Conservation (phyloP, 345 rosid species). For the Populus ilicifolia region DNA sequence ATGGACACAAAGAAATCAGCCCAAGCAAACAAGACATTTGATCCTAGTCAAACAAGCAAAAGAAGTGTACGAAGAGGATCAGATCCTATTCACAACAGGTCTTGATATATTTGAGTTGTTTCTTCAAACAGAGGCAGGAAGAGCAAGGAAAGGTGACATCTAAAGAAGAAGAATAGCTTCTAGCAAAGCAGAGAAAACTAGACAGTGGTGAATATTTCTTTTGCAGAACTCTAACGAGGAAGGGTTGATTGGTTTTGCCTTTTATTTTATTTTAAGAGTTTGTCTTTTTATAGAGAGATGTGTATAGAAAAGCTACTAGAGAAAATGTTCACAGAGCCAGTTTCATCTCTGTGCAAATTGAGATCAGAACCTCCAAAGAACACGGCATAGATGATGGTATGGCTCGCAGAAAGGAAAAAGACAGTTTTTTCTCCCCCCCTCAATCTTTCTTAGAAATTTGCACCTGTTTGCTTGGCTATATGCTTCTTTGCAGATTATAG, state of each 20-base stretch:
- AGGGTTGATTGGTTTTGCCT: constrained; percentile 38
- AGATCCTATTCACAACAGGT: constrained; percentile 84
- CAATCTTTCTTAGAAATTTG: constrained; percentile 9
- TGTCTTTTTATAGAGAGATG: constrained; percentile 25
- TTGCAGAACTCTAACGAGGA: constrained; percentile 9
- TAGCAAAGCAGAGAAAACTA: constrained; percentile 29
- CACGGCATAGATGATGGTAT: constrained; percentile 20
- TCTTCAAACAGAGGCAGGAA: constrained; percentile 18
- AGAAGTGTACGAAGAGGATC: constrained; percentile 70
- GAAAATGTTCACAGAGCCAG: constrained; percentile 26
- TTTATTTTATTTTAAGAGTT: constrained; percentile 22
- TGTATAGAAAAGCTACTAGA: constrained; percentile 38
- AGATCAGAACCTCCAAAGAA: constrained; percentile 20
- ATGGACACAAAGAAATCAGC: constrained; percentile 37
- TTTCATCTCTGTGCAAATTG: constrained; percentile 31
- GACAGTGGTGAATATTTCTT: constrained; percentile 13
- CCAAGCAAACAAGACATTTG: constrained; percentile 31
- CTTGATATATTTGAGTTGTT: constrained; percentile 25
- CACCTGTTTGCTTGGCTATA: constrained; percentile 23
- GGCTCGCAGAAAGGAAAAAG: constrained; percentile 17
- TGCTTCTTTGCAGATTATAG: constrained; percentile 18
- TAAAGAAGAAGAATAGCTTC: constrained; percentile 25
- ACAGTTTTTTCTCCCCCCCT: constrained; percentile 21
- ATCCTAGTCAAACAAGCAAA: constrained; percentile 56
- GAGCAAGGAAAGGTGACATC: constrained; percentile 21